Evolutionary conservation across 768 basidiomycete genomes (phyloP).

Genomic region (Kwoniella shandongensis): DNA sequence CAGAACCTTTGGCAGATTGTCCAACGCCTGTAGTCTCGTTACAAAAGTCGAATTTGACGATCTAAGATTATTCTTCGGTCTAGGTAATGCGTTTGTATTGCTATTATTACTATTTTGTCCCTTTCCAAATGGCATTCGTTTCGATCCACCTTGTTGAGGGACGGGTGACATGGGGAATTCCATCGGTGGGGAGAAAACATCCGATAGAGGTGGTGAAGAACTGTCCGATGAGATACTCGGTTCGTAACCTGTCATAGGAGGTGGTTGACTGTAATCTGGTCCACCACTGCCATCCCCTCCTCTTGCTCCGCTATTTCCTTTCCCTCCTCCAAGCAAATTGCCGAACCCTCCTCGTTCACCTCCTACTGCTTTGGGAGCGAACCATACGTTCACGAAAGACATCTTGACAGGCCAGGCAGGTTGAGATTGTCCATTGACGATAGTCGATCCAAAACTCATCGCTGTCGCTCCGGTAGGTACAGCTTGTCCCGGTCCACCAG

Average conservation of each 20-base stretch:
- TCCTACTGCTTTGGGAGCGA: slow-evolving; percentile 36
- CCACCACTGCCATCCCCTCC: background rate
- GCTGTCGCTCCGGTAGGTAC: slow-evolving; percentile 20
- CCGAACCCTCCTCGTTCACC: slow-evolving; percentile 35
- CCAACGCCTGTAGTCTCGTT: slow-evolving; percentile 75
- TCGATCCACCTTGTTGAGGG: slow-evolving; percentile 13
- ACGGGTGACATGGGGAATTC: slow-evolving; percentile 17
- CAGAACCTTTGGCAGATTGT: slow-evolving; percentile 70
- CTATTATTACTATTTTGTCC: slow-evolving; percentile 7
- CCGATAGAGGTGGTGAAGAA: slow-evolving; percentile 32
- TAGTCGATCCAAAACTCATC: slow-evolving; percentile 35
- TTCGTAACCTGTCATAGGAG: slow-evolving; percentile 34
- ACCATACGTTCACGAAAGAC: slow-evolving; percentile 45
- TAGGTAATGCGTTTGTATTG: slow-evolving; percentile 50
- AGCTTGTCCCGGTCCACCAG: slow-evolving; percentile 18
- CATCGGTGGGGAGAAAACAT: slow-evolving; percentile 13
- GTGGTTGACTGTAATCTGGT: slow-evolving; percentile 6
- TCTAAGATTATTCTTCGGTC: slow-evolving; percentile 87
- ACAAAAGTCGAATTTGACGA: slow-evolving; percentile 92
- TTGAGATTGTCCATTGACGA: slow-evolving; percentile 45
- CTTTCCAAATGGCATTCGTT: slow-evolving; percentile 32
- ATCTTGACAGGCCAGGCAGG: slow-evolving; percentile 42
- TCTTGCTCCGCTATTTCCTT: background rate
- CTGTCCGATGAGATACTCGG: slow-evolving; percentile 25
- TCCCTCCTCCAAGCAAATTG: slow-evolving; percentile 32